phyloP scores from a whole-genome alignment of 345 rosid genomes.

The Rhodamnia rubescens region DNA sequence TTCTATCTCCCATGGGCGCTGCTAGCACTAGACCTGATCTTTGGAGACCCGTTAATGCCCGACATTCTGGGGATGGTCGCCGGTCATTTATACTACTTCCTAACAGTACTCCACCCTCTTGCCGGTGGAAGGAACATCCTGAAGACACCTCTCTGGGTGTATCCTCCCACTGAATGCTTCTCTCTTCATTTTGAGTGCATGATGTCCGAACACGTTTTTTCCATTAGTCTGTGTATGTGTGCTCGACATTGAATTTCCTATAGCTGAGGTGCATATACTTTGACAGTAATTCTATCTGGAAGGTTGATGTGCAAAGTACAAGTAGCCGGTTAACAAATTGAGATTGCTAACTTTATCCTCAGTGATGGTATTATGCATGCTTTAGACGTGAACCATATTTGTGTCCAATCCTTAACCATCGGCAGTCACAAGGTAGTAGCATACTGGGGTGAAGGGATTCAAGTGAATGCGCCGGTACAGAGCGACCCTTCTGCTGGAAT shows the following conservation, averaged over 20 bases:
- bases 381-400: not conserved
- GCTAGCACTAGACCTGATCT: conserved; percentile 45
- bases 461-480: conserved; percentile 35
- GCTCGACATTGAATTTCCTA: not conserved
- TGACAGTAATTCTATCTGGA: not conserved
- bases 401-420: conserved; percentile 2
- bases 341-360: not conserved
- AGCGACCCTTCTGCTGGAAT: conserved; percentile 29
- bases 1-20: conserved; percentile 66
- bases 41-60: conserved; percentile 43
- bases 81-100: conserved; percentile 49
- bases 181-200: not conserved
- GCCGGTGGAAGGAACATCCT: conserved; percentile 35
- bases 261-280: not conserved
- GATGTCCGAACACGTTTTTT: not conserved
- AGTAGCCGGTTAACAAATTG: not conserved
- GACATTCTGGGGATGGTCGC: conserved; percentile 54
- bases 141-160: conserved; percentile 62
- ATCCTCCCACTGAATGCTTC: conserved; percentile 26
- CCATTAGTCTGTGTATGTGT: not conserved
- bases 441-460: conserved; percentile 35
- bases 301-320: not conserved
- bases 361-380: not conserved
- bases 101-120: conserved; percentile 64
- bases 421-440: conserved; percentile 43